A percentile compares a stretch with the other conserved stretches of the same genome.
phyloP scores from a whole-genome alignment of 768 basidiomycete species.

The Pleurotus ostreatus region DNA sequence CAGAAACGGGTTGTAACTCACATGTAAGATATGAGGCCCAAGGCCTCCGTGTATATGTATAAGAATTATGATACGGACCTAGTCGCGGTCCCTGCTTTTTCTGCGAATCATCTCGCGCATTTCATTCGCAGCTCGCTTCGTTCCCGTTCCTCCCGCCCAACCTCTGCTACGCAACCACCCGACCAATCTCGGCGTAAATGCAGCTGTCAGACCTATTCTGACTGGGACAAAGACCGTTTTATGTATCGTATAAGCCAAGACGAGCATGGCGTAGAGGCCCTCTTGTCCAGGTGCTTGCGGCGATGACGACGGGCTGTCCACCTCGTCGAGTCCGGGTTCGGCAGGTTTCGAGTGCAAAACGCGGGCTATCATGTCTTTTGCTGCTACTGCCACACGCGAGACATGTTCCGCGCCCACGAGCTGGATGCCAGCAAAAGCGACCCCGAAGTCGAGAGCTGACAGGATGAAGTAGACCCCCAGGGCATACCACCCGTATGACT shows the following conservation, averaged over 20 bases:
- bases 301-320: conserved; percentile 36
- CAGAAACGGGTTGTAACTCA: not conserved
- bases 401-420: conserved; percentile 91
- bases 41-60: not conserved
- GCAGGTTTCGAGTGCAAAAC: conserved; percentile 49
- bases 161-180: conserved; percentile 76
- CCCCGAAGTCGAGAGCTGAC: conserved; percentile 72
- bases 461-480: conserved; percentile 83
- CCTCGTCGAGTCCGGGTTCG: conserved; percentile 67
- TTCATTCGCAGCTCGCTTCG: conserved; percentile 56
- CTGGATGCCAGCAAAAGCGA: conserved; percentile 82
- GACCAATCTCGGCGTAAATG: conserved; percentile 82
- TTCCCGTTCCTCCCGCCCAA: conserved; percentile 76
- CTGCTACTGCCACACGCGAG: conserved; percentile 54
- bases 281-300: conserved; percentile 46
- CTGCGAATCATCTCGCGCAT: conserved; percentile 42
- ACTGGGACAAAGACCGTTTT: conserved; percentile 91
- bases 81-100: conserved; percentile 20
- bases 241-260: conserved; percentile 93
- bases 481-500: conserved; percentile 94
- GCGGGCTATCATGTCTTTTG: conserved; percentile 43
- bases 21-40: not conserved
- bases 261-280: conserved; percentile 87
- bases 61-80: not conserved
- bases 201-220: conserved; percentile 84